Percentiles rank a stretch among this genome's conserved stretches.
Conservation (phyloP, 768 basidiomycete genomes). For the Calocybe gangraenosa region DNA sequence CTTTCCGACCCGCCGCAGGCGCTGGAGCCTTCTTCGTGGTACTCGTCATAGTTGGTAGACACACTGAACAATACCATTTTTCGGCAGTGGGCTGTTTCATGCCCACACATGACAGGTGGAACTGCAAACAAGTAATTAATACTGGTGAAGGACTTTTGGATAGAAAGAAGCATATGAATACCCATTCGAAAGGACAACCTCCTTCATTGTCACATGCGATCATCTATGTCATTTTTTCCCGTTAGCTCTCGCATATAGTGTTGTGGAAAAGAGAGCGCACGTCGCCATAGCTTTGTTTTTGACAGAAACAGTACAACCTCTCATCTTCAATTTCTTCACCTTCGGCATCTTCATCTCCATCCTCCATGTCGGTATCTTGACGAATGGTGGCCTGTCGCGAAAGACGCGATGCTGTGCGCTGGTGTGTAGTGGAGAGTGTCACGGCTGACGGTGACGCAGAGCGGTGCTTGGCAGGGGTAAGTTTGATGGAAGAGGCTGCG, state of each 20-base stretch:
- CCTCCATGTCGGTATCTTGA: constrained; percentile 30
- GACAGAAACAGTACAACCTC: constrained; percentile 48
- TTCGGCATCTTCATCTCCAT: constrained; percentile 38
- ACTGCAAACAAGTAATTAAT: constrained; percentile 29
- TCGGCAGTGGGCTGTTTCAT: constrained; percentile 45
- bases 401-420: constrained; percentile 41
- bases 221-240: constrained; percentile 64
- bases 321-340: constrained; percentile 44
- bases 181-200: constrained; percentile 70
- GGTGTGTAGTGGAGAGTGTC: constrained; percentile 23
- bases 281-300: constrained; percentile 48
- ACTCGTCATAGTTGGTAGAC: constrained; percentile 26
- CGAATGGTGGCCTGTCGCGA: constrained; percentile 38
- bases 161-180: constrained; percentile 24
- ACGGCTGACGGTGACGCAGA: constrained; percentile 40
- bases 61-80: constrained; percentile 54
- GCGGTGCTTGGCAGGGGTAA: constrained; percentile 36
- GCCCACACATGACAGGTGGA: constrained; percentile 59
- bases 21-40: constrained; percentile 19
- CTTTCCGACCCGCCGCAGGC: constrained; percentile 21
- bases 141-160: not conserved
- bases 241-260: not conserved
- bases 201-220: constrained; percentile 68
- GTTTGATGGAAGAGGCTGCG: constrained; percentile 37
- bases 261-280: constrained; percentile 24